Base-by-base conservation (phyloP, 2,329 filamentous ascomycete species). In the Colletotrichum lindemuthianum region DNA sequence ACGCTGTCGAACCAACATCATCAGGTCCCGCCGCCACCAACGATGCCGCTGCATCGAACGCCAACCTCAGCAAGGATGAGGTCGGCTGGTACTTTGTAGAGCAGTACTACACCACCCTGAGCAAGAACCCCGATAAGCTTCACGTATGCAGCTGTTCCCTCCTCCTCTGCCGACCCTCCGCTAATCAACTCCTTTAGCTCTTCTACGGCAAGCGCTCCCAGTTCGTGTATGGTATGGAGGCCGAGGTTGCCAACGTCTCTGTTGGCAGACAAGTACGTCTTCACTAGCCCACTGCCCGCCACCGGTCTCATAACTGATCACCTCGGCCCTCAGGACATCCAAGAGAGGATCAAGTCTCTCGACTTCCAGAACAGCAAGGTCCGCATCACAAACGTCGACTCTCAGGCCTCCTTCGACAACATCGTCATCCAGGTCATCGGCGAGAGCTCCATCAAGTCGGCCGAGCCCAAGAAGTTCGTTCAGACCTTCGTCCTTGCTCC, bases 81-180 rank as follows among this genome's bases (percentile, higher is more conserved):
- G 93, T 99, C 71, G 96, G 93, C 79, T 99, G 96, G 96, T 98
- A 95, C 83, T 99, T 99, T 72, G 96, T 99, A 64, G 94, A 98
- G 86, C 93, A 97, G 80, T 99, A 97, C 85, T 99, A 99, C 82
- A 98, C 92, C 72, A 99, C 93, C 67, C 83, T 99, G 75, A 97
- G 94, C 88, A 94, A 95, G 81, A 92, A 84, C 70, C 94, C 96
- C 24, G 93, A 97, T 76, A 96, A 96, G 81, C 91, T 99, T 73
- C 95, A 93, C 76, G 88, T 90, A 80, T 73, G 87, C 37, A 32
- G 80, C 44, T 37, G 9, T 24, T 24, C 15, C 37, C 51, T 32
- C 48, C 47, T 15, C 44, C n/a, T 15, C 43, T 9, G n/a, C 2
- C 65, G 60, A 16, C 48, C 39, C 37, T 54, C 24, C 24, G 36